Base-by-base conservation (phyloP, 176 grass and related monocot species). In the Rhynchospora tenuis region DNA sequence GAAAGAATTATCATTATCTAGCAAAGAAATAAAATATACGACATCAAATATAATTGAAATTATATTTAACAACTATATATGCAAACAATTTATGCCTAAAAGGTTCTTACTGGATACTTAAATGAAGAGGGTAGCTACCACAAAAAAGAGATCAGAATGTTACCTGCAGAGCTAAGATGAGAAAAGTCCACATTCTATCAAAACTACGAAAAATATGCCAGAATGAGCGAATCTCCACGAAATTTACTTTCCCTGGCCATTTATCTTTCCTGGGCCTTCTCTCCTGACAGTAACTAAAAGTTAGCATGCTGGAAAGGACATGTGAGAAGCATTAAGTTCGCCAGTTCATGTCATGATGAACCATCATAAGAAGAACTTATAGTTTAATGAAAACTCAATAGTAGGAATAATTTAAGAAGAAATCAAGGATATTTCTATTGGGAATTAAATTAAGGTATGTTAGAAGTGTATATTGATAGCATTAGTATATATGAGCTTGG, bases 181-280 rank as follows among this genome's bases (percentile, higher is more conserved):
- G 92, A 87, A 95, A 95, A 73, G 66, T 87, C 95, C 95, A 98
- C 84, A 98, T 87, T 93, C 95, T 94, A 82, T 95, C 92, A 56
- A 98, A 98, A 88, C 92, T 98, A 67, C 92, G 94, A 63, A 98
- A 93, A 82, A 98, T 90, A 84, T 98, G 95, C 95, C 95, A 98
- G 90, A 91, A 93, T 73, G 95, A 94, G 33, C 95, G 89, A 75
- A 98, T 88, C 82, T 98, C 95, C 31, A 98, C 95, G 69, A 98
- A 98, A 81, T 98, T 98, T 59, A 98, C 63, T 87, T 98, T 98
- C 26, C 95, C 95, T 71, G 87, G 90, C 89, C 94, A 89, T 80
- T 57, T 92, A 15, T 76, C 57, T 57, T 7, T 47, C 84, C 62
- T 83, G 28, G 15, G 9, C 88, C 91, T 91, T 81, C 38, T 80